These are phyloP conservation scores for Candida verbasci DNA, from an alignment of 805 yeast species.

Conservation along the genomic window DNA sequence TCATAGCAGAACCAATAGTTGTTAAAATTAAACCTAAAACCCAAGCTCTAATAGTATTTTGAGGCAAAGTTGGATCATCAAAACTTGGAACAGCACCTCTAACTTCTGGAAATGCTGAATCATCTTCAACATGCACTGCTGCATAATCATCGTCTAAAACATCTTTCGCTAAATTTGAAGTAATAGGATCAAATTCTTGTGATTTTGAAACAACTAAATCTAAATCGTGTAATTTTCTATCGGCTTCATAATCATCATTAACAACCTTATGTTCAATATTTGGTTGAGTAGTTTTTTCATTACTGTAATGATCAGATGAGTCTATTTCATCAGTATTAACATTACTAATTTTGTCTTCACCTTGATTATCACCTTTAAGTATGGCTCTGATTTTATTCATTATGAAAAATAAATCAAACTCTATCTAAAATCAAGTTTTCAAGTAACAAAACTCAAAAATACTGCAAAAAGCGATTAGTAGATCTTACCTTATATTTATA, in stretches of 20 bases:
- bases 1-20: conserved; percentile 55
- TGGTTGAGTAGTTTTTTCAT: conserved; percentile 1
- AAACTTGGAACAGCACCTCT: conserved; percentile 54
- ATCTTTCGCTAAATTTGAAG: conserved; percentile 20
- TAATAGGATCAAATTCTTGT: conserved; percentile 30
- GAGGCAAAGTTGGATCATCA: conserved; percentile 46
- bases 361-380: conserved; percentile 1
- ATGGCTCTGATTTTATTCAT: conserved; percentile 10
- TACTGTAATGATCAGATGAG: conserved; percentile 1
- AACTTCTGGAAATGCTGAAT: conserved; percentile 61
- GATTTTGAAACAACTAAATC: conserved; percentile 18
- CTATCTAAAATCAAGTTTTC: too few species aligned
- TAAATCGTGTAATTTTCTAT: conserved; percentile 8
- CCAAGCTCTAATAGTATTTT: conserved; percentile 57
- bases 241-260: conserved; percentile 10
- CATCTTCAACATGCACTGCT: conserved; percentile 37
- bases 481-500: too few species aligned
- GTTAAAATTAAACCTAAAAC: conserved; percentile 45
- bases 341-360: background rate
- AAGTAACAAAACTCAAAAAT: too few species aligned
- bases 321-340: background rate
- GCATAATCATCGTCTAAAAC: conserved; percentile 31
- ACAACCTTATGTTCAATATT: conserved; percentile 6
- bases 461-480: too few species aligned
- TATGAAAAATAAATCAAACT: background rate